Percentiles rank a stretch among this genome's conserved stretches.
These are phyloP conservation scores for Polychaeton citri DNA, from an alignment of 2,329 filamentous ascomycete genomes.

Conservation along the genomic window DNA sequence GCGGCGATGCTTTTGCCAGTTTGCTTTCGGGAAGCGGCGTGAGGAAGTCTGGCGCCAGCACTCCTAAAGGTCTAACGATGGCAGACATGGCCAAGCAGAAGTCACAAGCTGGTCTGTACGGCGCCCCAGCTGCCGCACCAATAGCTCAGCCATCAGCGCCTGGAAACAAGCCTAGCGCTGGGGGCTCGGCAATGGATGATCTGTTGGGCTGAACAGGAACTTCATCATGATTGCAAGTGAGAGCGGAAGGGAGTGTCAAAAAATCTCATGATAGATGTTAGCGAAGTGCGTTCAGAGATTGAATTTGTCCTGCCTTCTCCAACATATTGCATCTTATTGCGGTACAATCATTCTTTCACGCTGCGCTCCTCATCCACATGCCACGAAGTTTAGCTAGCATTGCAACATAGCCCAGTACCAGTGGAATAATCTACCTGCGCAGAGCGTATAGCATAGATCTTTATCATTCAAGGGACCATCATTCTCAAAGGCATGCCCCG, in stretches of 20 bases:
- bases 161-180: constrained; percentile 13
- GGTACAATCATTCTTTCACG: no score
- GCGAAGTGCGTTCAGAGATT: no score
- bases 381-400: no score
- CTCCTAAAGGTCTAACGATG: constrained; percentile 60
- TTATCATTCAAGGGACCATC: no score
- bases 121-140: constrained; percentile 28
- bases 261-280: constrained; percentile 2
- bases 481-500: no score
- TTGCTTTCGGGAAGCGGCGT: constrained; percentile 56
- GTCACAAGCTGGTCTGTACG: constrained; percentile 89
- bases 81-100: constrained; percentile 97
- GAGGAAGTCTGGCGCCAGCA: constrained; percentile 41
- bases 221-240: no score
- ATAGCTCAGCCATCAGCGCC: constrained; percentile 4
- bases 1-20: constrained; percentile 78
- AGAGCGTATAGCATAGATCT: no score
- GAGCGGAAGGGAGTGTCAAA: constrained; percentile 4
- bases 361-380: no score
- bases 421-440: no score
- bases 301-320: no score
- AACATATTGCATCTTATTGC: no score
- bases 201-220: constrained; percentile 29
- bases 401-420: no score
- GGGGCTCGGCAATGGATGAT: constrained; percentile 26